Base-by-base conservation (phyloP, 2,329 filamentous ascomycete species). In the Aspergillus udagawae region DNA sequence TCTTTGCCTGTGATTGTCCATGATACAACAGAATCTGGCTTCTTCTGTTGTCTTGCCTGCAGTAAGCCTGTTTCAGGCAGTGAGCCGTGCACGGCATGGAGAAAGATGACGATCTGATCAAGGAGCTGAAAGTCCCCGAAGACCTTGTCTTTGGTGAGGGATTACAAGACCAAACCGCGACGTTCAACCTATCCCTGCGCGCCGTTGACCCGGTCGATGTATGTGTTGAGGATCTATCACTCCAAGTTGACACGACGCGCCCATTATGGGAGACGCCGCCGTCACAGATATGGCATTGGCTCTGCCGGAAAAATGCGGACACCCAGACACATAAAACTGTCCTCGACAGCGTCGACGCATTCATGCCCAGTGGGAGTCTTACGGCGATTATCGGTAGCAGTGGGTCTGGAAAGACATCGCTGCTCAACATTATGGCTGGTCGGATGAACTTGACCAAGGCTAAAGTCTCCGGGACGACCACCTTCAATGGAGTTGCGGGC, bases 381-480 rank as follows among this genome's bases (percentile, higher is more conserved):
- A 91, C 88, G 0, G 89, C 89, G 8, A 91, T 92, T 53, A 85
- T 92, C 56, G 89, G 89, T 9, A 87, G 88, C 3, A 88, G 86
- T 66, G 88, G 89, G 21, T 88, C 85, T 1, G 88, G 88, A 0
- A 91, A 91, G 75, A 89, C 86, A 3, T 88, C 86, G 0, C 73
- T 89, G 56, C 76, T 92, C 35, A 92, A 91, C 68, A 83, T 86
- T 21, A 81, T 91, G 75, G 86, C 89, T 10, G 84, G 88, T 62
- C 82, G 89, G 35, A 84, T 91, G 70, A 78, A 80, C 10, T 75
- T 77, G n/a, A 84, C 82, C 63, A 79, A 83, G 29, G 72, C 81
- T 12, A 70, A 74, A 23, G 73, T 75, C 17, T 75, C 79, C 3
- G 88, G 89, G 0, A 69, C 72, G 3, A 81, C 80, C 0, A 82